phyloP scores from a whole-genome alignment of 306 rosid species.

The Cercis canadensis region DNA sequence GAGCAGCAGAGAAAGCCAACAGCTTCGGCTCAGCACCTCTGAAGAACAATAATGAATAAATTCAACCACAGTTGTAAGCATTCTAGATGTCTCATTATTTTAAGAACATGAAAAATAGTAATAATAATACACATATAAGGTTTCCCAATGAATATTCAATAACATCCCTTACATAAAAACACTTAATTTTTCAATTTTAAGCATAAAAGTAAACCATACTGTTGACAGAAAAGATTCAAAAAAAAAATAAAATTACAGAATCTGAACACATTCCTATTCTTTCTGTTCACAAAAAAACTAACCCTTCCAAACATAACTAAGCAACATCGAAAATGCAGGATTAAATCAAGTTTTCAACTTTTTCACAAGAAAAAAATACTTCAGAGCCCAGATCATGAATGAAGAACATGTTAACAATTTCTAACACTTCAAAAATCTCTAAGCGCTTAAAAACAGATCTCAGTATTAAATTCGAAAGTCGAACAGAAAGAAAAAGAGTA shows the following conservation, averaged over 20 bases:
- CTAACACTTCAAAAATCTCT: not conserved
- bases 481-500: no score
- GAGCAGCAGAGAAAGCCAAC: constrained; percentile 90
- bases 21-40: constrained; percentile 93
- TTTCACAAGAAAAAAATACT: not conserved
- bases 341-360: not conserved
- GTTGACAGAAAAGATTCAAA: constrained; percentile 16
- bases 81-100: not conserved
- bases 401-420: not conserved
- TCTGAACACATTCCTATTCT: not conserved
- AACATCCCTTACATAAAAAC: not conserved
- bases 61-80: not conserved
- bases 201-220: not conserved
- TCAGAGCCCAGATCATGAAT: not conserved
- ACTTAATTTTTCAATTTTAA: not conserved
- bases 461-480: not conserved
- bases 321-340: not conserved
- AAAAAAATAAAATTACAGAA: not conserved
- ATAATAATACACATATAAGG: not conserved
- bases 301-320: constrained; percentile 12
- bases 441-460: constrained; percentile 24
- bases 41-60: constrained; percentile 21
- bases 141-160: not conserved
- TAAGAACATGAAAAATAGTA: not conserved
- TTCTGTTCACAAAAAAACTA: not conserved